phyloP scores from a whole-genome alignment of 441 rosid species.

The Populus hybrid region DNA sequence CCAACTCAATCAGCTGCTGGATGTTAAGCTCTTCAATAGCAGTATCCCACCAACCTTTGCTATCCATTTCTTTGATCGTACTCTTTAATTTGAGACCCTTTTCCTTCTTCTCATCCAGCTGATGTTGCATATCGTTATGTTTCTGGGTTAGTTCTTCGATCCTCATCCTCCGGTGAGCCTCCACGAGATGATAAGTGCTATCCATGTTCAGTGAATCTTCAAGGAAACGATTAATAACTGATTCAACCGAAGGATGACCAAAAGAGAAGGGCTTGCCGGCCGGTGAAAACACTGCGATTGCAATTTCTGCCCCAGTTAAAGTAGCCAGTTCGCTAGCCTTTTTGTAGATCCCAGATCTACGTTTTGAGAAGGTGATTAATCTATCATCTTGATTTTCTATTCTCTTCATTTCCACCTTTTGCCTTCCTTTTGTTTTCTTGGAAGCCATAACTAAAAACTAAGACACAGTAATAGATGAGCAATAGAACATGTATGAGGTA shows the following conservation, averaged over 20 bases:
- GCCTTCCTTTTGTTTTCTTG: conserved; percentile 25
- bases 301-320: conserved; percentile 16
- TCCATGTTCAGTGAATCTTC: background rate
- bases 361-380: conserved; percentile 32
- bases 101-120: conserved; percentile 5
- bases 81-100: background rate
- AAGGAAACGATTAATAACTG: conserved; percentile 1
- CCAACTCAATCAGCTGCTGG: conserved; percentile 4
- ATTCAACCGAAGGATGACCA: conserved; percentile 27
- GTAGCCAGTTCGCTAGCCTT: conserved; percentile 27
- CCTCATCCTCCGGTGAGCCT: conserved; percentile 17
- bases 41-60: conserved; percentile 21
- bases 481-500: too few relatives aligned
- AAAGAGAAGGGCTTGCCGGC: conserved; percentile 25
- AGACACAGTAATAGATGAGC: background rate
- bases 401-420: conserved; percentile 27
- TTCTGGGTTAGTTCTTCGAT: background rate
- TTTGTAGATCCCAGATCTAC: conserved; percentile 23
- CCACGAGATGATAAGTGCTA: conserved; percentile 9
- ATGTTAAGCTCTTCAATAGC: background rate
- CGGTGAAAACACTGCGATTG: conserved; percentile 25
- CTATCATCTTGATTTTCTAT: conserved; percentile 23
- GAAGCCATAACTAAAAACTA: background rate
- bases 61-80: background rate
- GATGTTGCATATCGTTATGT: background rate